Base-by-base conservation (phyloP, 768 basidiomycete species). In the Russula dissimulans region DNA sequence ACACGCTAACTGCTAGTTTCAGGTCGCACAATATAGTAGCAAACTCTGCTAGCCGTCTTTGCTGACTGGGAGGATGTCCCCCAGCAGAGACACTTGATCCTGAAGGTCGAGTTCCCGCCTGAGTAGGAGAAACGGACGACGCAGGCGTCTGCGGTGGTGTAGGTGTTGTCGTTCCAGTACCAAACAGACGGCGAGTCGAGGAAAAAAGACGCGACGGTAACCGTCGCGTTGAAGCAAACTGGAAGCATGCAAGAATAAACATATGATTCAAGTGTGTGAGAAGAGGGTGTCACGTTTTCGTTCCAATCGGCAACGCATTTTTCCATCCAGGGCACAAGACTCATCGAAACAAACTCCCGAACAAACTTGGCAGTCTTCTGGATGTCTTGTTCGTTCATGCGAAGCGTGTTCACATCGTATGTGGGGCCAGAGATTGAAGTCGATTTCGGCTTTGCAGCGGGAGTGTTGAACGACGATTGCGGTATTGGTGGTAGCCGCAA, bases 261-360 rank as follows among this genome's bases (percentile, higher is more conserved):
- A 26, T 14, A 53, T 14, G 59, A 32, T 41, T 22, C 31, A 39
- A 18, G 52, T 34, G 54, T 6, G 9, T 17, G 55, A 64, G 39
- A 46, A 51, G 58, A 7, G 42, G 54, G 50, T 70, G 75, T 49
- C 67, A 89, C 87, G 59, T 78, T 78, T 75, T 98, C 95, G 69
- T 97, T 97, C 91, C 94, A 95, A 64, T 95, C 91, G 48, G 91
- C 66, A 5, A 95, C 89, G 71, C 86, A 87, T 68, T 87, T 91
- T 74, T 98, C 95, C 91, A 98, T 95, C 91, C 91, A 97, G 1
- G 95, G 95, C 3, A 97, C 71, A 47, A 98, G 72, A 68, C 89
- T 94, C 84, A 89, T 91, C 11, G 86, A 84, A 4, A 91, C 78
- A 66, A 97, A 87, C 71, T 97, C 95, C 47, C 93, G 81, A 10